Conservation (phyloP, 2,329 filamentous ascomycete genomes). For the Botrytis porri region DNA sequence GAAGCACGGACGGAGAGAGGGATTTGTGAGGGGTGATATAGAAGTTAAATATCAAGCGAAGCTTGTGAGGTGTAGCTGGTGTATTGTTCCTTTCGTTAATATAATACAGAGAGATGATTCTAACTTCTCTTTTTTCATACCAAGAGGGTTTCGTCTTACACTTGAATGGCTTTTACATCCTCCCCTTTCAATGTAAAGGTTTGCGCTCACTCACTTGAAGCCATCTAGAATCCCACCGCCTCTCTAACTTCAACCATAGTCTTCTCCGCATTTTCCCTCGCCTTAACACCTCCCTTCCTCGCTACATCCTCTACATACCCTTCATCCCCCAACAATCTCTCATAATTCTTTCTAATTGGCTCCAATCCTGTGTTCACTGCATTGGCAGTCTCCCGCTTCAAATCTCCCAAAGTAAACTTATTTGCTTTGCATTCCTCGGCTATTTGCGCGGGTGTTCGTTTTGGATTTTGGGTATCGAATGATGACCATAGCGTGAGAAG, state of each 20-base stretch:
- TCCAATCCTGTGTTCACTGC: constrained; percentile 52
- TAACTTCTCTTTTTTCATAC: neutral
- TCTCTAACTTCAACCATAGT: constrained; percentile 47
- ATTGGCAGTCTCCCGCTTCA: constrained; percentile 64
- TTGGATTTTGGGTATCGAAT: constrained; percentile 48
- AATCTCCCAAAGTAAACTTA: constrained; percentile 48
- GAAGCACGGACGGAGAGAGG: neutral
- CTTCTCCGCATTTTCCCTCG: constrained; percentile 55
- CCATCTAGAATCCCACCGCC: constrained; percentile 41
- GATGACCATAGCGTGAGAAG: constrained; percentile 76
- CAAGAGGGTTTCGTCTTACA: neutral
- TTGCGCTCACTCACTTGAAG: too few relatives aligned
- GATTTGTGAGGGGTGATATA: neutral
- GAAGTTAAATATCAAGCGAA: neutral
- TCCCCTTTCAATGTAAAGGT: neutral
- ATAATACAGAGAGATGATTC: neutral
- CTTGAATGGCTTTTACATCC: neutral
- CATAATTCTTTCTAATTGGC: constrained; percentile 56
- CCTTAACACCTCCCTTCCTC: constrained; percentile 56
- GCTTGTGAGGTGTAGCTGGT: neutral
- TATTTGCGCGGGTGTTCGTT: constrained; percentile 43
- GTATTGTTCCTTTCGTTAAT: neutral
- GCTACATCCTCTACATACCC: constrained; percentile 58
- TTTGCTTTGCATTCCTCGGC: constrained; percentile 41
- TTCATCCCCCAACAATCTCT: constrained; percentile 47